These are phyloP conservation scores for Striga asiatica DNA, from an alignment of 257 asterid genomes.

Conservation along the genomic window DNA sequence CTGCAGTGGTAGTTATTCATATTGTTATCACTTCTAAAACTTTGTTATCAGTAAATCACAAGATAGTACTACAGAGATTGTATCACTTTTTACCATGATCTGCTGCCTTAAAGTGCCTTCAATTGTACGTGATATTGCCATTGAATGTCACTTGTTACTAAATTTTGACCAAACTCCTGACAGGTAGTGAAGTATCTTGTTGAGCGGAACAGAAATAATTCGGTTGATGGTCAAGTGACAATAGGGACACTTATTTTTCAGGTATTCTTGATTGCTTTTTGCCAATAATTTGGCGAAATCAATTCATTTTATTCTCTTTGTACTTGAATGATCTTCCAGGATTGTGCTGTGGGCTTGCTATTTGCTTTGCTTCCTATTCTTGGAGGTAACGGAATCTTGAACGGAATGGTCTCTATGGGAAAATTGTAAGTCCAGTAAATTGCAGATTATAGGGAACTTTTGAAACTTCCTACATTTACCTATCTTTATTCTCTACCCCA, in stretches of 20 bases:
- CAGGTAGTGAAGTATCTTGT: conserved; percentile 90
- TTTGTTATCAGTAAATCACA: not conserved
- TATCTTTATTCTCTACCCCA: conserved; percentile 22
- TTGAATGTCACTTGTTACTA: conserved; percentile 5
- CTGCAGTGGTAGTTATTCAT: conserved; percentile 65
- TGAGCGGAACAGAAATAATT: conserved; percentile 57
- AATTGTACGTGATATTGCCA: not conserved
- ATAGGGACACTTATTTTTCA: conserved; percentile 94
- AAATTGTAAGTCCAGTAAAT: conserved; percentile 46
- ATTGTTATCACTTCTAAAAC: not conserved
- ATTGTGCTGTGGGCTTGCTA: conserved; percentile 90
- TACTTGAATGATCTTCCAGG: conserved; percentile 34
- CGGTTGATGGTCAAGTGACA: conserved; percentile 91
- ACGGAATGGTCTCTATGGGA: conserved; percentile 84
- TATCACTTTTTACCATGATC: not conserved
- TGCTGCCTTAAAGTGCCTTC: not conserved
- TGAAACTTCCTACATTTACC: not conserved
- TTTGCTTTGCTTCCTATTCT: conserved; percentile 92
- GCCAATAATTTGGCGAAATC: not conserved
- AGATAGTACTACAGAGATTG: not conserved
- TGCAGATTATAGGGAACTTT: not conserved
- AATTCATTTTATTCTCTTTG: not conserved
- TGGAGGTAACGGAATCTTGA: conserved; percentile 80
- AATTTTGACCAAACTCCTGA: conserved; percentile 14
- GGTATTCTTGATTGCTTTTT: conserved; percentile 27